Base-by-base conservation (phyloP, 805 yeast species). In the Blastobotrys robertii region DNA sequence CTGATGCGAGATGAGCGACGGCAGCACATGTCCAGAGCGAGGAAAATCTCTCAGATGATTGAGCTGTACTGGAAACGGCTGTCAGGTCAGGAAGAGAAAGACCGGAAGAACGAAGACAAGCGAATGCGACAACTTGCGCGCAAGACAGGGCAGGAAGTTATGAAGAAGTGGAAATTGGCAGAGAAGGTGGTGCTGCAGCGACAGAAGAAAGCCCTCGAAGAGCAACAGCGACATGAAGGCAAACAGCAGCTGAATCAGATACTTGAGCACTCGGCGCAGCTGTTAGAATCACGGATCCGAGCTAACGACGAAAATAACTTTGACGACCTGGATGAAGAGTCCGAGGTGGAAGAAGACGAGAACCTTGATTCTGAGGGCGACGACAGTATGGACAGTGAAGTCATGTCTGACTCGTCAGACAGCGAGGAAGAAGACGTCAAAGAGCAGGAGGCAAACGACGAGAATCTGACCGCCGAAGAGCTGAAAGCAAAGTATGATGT, bases 91-190 rank as follows among this genome's bases (percentile, higher is more conserved):
- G 85, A 84, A 50, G 97, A 90, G 51, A 74, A 94, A 45, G 75
- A 77, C 45, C 72, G 73, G 15, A 79, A 79, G 50, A 94, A 83
- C 45, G 76, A 79, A 52, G 94, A 87, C 52, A 81, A 76, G 52
- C 76, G 77, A 42, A 68, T 82, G 45, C 68, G 72, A 44, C 75
- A 73, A 46, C 60, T 90, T 30, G 94, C 96, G n/a, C 76, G 85
- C 52, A 72, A 79, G 39, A 83, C 94, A 0, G 82, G 84, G 1
- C 80, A 76, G 53, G 86, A 87, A 36, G 96, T 92, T 8, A 81
- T 81, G 62, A 86, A 80, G 59, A 79, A 92, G 55, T 92, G 99
- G 99, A 66, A 72, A 15, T 70, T 87, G 39, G 98, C 97, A 2
- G 84, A 81, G 48, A 86, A 84, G 58, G 68, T 69, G 10, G 82